Evolutionary conservation across 192 early-diverging fungal species (phyloP).

Genomic region (Geosiphon pyriformis): DNA sequence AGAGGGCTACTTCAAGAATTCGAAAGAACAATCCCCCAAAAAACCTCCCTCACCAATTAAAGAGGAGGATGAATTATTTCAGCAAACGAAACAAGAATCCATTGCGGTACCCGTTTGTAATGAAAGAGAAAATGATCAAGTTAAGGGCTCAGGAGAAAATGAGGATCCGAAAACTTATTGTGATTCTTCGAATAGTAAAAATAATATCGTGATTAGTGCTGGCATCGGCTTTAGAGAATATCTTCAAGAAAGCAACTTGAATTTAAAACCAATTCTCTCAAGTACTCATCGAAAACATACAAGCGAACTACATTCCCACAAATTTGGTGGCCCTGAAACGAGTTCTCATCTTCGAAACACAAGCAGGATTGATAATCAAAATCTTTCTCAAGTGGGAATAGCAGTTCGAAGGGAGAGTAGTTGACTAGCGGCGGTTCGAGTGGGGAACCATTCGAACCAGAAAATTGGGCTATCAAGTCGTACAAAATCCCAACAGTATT

Average conservation of each 20-base stretch:
- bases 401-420: not conserved
- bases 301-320: too few species aligned
- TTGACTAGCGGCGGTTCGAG: constrained; percentile 21
- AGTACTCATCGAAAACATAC: too few species aligned
- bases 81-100: not conserved
- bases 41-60: not conserved
- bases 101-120: not conserved
- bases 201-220: too few species aligned
- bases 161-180: not conserved
- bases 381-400: not conserved
- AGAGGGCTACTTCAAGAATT: constrained; percentile 1
- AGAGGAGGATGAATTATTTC: not conserved
- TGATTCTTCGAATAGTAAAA: not conserved
- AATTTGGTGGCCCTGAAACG: too few species aligned
- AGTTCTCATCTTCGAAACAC: too few species aligned
- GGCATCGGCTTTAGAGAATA: too few species aligned
- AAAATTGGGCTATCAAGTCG: not conserved
- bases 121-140: not conserved
- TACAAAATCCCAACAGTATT: too few species aligned
- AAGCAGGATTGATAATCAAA: too few species aligned
- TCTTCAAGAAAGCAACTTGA: too few species aligned
- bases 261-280: too few species aligned
- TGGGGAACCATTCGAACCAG: not conserved
- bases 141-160: not conserved
- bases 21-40: not conserved